Conservation (phyloP, 306 rosid species). For the Malus asiatica region DNA sequence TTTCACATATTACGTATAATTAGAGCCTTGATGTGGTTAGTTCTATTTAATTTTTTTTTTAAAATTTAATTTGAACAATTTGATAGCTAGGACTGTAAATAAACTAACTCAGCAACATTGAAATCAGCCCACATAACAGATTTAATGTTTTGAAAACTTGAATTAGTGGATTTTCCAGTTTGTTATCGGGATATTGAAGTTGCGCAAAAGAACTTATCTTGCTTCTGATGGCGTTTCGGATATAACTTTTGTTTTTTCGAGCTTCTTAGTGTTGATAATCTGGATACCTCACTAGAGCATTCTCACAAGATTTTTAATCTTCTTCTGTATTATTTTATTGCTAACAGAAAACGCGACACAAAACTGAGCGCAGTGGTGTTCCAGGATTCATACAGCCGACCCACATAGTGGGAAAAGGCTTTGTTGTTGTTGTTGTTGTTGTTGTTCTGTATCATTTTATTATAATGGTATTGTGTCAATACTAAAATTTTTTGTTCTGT, state of each 20-base stretch:
- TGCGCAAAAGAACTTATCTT: neutral
- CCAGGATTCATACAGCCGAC: no score
- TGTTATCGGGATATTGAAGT: neutral
- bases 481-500: neutral
- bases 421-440: no score
- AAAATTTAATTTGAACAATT: neutral
- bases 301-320: slow-evolving; percentile 16
- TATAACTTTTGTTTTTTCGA: neutral
- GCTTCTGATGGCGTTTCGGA: neutral
- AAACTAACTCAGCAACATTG: neutral
- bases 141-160: neutral
- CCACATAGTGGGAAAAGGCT: no score
- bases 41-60: no score
- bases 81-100: neutral
- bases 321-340: neutral
- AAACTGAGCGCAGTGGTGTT: no score
- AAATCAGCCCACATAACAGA: neutral
- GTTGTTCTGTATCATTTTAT: neutral
- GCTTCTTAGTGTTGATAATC: neutral
- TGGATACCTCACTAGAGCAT: neutral
- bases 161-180: neutral
- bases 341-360: no score
- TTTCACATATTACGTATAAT: neutral
- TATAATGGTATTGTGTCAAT: neutral
- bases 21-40: neutral